Conservation (phyloP, 2,329 filamentous ascomycete species). For the Monilinia polystroma region DNA sequence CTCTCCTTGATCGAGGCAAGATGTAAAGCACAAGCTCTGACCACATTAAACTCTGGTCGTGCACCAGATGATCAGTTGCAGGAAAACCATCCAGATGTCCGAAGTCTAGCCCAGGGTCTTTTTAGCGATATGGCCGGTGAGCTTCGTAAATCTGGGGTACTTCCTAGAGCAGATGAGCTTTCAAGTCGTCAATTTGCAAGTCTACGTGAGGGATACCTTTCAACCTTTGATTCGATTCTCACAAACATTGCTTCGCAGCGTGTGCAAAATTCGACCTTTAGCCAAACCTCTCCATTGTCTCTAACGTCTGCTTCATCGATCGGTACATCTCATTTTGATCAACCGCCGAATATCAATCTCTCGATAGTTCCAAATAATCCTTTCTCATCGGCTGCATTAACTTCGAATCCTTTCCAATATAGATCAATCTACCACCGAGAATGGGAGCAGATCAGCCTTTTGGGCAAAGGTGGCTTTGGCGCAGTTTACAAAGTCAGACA, state of each 20-base stretch:
- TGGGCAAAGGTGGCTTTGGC: constrained; percentile 66
- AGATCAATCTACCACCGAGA: constrained; percentile 17
- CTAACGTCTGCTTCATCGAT: neutral
- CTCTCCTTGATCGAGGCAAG: constrained; percentile 39
- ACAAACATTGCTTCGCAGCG: constrained; percentile 30
- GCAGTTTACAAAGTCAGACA: constrained; percentile 62
- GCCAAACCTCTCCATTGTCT: constrained; percentile 2
- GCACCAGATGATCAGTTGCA: constrained; percentile 28
- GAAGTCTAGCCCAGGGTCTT: constrained; percentile 29
- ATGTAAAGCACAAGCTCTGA: constrained; percentile 36
- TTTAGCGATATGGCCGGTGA: constrained; percentile 33
- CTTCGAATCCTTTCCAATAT: constrained; percentile 19
- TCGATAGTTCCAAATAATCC: constrained; percentile 12
- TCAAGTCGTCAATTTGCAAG: constrained; percentile 27
- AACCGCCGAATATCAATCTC: constrained; percentile 5
- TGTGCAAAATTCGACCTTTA: constrained; percentile 2
- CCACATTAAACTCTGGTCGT: constrained; percentile 32
- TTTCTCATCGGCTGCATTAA: constrained; percentile 22
- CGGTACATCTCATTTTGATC: constrained; percentile 22
- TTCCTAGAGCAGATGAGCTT: constrained; percentile 31
- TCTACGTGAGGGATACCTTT: constrained; percentile 31
- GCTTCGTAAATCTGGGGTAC: constrained; percentile 33
- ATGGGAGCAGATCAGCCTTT: constrained; percentile 48
- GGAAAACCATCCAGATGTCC: constrained; percentile 36
- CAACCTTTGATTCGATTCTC: constrained; percentile 35